Evolutionary conservation across 2,329 filamentous ascomycete genomes (phyloP), one percentile per base, ranked within the genome.

Genomic region (Neocatenulostroma microsporum): DNA sequence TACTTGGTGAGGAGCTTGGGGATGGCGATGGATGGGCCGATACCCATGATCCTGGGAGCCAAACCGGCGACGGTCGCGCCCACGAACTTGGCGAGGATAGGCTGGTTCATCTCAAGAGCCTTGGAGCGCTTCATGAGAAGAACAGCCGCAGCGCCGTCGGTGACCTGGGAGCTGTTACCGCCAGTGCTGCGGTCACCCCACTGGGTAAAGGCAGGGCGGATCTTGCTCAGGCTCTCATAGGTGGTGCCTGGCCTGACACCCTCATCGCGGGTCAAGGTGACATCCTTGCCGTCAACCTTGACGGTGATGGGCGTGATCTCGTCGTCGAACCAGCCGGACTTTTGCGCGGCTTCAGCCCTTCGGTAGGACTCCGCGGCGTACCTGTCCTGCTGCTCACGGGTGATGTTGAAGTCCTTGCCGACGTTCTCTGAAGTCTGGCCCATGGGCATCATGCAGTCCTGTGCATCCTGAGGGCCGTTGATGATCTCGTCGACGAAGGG

Each of bases 361-460:
- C 87, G 80, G 73, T 94, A 96, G 26, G 86, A 94, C 3, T 72
- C 66, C n/a, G 89, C 89, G 11, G 91, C 91, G 62, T 96, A 98
- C n/a, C 77, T 76, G 61, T 98, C 91, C 66, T 96, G 91, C 35
- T 74, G 68, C 9, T 71, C 66, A 44, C 91, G 82, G 39, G 69
- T 56, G 56, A 96, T 76, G 41, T 73, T 71, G 54, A 82, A 78
- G 60, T 87, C 86, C 66, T 86, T 83, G 50, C 89, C 91, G 89
- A 96, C 95, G 66, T 67, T 98, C 91, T 19, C 86, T 94, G 33
- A 96, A 72, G 9, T 87, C 76, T n/a, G n/a, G 53, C 89, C 89
- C 91, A 96, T 96, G 61, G 87, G 81, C 3, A 96, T 89, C 69
- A 94, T 95, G 79, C 91, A 98, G 74, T 95, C 93, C 55, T 83